Evolutionary conservation across 2,329 filamentous ascomycete species (phyloP).

Genomic region (Exophiala calicioides): DNA sequence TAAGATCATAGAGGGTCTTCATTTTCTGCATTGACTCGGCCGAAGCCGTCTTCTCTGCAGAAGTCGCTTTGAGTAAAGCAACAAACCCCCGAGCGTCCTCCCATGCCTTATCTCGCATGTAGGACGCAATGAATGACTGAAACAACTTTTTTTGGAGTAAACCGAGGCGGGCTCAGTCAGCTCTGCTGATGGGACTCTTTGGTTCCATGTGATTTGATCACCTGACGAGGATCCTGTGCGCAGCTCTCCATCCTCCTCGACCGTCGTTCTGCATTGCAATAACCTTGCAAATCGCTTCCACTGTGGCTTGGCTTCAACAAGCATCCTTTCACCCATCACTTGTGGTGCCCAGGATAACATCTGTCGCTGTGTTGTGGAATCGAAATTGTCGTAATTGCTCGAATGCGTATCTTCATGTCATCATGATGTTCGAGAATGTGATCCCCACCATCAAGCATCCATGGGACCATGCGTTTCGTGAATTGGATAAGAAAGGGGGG

Average conservation of each 20-base stretch:
- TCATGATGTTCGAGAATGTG: conserved; percentile 7
- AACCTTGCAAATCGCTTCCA: conserved; percentile 8
- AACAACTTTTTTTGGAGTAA: too few species aligned
- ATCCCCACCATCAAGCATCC: conserved; percentile 8
- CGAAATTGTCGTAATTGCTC: conserved; percentile 10
- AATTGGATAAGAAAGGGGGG: conserved; percentile 20
- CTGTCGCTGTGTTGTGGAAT: conserved; percentile 7
- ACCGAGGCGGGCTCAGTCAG: too few species aligned
- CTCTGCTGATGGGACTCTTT: too few species aligned
- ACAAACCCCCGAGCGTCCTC: too few species aligned
- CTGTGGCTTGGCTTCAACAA: conserved; percentile 6
- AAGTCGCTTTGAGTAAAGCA: too few species aligned
- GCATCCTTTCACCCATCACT: conserved; percentile 16
- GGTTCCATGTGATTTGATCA: background rate
- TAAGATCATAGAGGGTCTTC: too few species aligned
- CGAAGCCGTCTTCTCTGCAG: too few species aligned
- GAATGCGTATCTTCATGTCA: conserved; percentile 18
- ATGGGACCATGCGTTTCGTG: conserved; percentile 12
- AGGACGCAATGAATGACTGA: too few species aligned
- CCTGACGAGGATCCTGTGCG: background rate
- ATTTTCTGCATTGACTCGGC: too few species aligned
- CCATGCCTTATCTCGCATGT: too few species aligned
- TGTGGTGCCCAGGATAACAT: conserved; percentile 11
- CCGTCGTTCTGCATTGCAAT: conserved; percentile 9
- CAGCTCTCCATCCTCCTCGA: conserved; percentile 1